Base-by-base conservation (phyloP, 1,284 basidiomycete genomes). In the Violaceomyces palustris region DNA sequence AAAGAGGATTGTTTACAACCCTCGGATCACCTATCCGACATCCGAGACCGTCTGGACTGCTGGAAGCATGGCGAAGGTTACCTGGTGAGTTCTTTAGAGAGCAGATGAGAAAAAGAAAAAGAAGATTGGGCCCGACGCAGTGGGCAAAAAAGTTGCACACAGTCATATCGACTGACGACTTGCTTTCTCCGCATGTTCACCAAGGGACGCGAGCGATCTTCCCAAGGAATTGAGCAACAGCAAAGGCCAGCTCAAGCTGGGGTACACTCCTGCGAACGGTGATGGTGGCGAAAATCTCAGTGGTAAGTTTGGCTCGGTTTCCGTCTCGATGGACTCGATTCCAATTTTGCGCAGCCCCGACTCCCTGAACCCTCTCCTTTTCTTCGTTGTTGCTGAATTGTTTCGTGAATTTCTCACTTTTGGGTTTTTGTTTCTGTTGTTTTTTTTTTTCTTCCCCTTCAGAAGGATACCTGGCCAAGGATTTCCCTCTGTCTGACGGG, bases 1-100 rank as follows among this genome's bases (percentile, higher is more conserved):
- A 17, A 58, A 58, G 23, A 45, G 58, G 19, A 45, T 61, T 35
- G 58, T 61, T 3, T 60, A 50, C 41, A 60, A 60, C 40, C 57
- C 57, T 6, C 45, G 33, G 28, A 52, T 60, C 45, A 60, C 57
- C 37, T 32, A 27, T 1, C 58, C 53, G 7, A 35, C 26, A 29
- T 11, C 35, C 4, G 22, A 32, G 1, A 45, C 45, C 22, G 48
- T 50, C 7, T 59, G 60, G 60, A 34, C 25, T 0, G 51, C 56
- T 7, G 56, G 55, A 11, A 18, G 43, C 18, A 39, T 26, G 9
- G 42, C 50, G 29, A 22, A 18, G 0, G 57, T 63, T 43, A 53
- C 28, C 4, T 59, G 60, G 37, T 35, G 25, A 24, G 44, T 46
- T 33, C n/a, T n/a, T n/a, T n/a, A n/a, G n/a, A n/a, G n/a, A n/a